Base-by-base conservation (phyloP, 2,329 filamentous ascomycete species). In the Penicillium sp. region DNA sequence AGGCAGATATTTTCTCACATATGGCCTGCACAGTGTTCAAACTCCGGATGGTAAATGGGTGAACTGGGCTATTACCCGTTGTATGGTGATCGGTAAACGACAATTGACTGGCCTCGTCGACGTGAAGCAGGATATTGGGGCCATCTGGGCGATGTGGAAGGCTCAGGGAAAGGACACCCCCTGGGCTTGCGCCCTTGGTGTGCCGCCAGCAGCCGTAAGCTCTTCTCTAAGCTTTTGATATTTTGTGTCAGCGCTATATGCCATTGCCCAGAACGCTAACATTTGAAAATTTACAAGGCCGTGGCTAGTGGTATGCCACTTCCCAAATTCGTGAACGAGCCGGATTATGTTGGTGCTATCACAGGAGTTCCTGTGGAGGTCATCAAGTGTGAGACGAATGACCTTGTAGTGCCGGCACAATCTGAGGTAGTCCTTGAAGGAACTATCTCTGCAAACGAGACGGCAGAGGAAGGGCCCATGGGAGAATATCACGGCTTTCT, bases 371-470 rank as follows among this genome's bases (percentile, higher is more conserved):
- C 61, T 11, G 47, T 64, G 11, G 58, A 62, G 33, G 53, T 63
- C 18, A 59, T 63, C 2, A 63, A 65, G 23, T 65, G 63, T 35
- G 63, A 64, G 45, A 64, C 62, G 14, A 65, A 62, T 38, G 58
- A 61, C 42, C 52, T 64, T 16, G 47, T 45, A 7, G 61, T 65
- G 14, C 63, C 63, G 6, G 60, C 62, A 2, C 59, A 64, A 43
- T 59, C 62, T 7, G 63, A 64, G 45, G 59, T 64, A 35, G 59
- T 65, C 11, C 26, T 65, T 12, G 63, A 65, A 42, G 63, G 63
- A 16, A 53, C 38, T 5, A 59, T 62, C 26, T 61, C 59, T 3
- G 61, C 59, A 14, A 56, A 52, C 18, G 57, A 65, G 24, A 58
- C 52, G 12, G 63, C 57, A 2, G 38, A 46, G 6, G 63, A 65